Percentiles rank a stretch among this genome's conserved stretches.
Evolutionary conservation across 305 asterid genomes (phyloP).

Genomic region (Ajuga reptans): DNA sequence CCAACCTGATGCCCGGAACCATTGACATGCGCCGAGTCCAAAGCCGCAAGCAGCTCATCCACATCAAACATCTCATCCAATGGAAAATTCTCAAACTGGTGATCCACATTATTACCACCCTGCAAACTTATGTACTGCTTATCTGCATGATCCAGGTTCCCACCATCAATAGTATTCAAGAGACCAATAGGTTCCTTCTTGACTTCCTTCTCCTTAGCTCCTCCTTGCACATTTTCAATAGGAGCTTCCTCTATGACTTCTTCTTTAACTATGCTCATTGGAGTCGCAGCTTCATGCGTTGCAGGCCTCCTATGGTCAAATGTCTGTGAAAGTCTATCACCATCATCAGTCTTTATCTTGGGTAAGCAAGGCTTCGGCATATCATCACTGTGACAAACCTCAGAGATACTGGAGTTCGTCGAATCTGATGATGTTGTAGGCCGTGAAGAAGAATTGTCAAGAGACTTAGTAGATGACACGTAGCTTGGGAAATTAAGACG

Average conservation of each 20-base stretch:
- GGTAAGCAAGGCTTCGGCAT: not conserved
- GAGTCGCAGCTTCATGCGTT: constrained; percentile 17
- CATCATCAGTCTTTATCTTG: constrained; percentile 19
- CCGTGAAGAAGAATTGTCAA: constrained; percentile 15
- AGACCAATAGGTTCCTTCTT: not conserved
- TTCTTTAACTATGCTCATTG: constrained; percentile 18
- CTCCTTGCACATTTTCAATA: not conserved
- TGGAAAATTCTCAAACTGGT: constrained; percentile 14
- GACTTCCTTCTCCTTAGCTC: not conserved
- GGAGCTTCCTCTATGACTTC: constrained; percentile 14
- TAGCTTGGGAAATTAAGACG: constrained; percentile 52
- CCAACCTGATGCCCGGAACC: not conserved
- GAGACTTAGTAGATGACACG: not conserved
- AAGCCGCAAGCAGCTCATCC: constrained; percentile 41
- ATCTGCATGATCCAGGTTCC: not conserved
- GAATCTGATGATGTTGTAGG: constrained; percentile 34
- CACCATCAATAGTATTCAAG: not conserved
- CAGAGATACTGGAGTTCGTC: constrained; percentile 32
- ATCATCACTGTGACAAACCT: constrained; percentile 25
- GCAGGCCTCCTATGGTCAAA: not conserved
- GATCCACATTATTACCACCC: not conserved
- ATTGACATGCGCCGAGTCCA: constrained; percentile 21
- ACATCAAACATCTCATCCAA: constrained; percentile 50
- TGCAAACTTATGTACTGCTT: not conserved
- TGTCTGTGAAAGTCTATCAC: too few relatives aligned